Evolutionary conservation across 2,329 filamentous ascomycete species (phyloP), one percentile per base, ranked within the genome.

Genomic region (Pseudodiploospora longispora): DNA sequence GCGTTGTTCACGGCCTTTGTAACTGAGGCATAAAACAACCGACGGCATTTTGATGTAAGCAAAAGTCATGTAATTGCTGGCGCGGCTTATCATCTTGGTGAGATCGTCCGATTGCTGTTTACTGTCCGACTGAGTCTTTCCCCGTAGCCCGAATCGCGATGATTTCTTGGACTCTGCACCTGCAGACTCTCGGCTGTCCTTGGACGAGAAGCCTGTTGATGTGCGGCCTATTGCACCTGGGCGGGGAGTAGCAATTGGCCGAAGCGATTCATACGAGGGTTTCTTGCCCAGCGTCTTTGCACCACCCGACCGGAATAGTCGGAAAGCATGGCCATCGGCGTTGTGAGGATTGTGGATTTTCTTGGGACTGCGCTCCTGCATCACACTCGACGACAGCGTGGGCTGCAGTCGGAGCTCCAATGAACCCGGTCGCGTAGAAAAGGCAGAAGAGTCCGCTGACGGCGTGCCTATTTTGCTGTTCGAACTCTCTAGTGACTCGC

Each of bases 1-100:
- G 59, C 90, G 87, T 52, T 95, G 87, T 37, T 90, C 88, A 62
- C 89, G 94, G 59, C 94, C 93, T 64, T 97, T 95, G 75, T 96
- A 96, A 59, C 87, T 94, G 29, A 98, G 75, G 61, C 93, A 98
- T 31, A 98, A 79, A 2, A 97, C 89, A 54, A 98, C 91, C 45
- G 88, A 93, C 3, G 90, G 88, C 58, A 98, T 87, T 64, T 89
- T 93, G 64, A 98, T 89, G 63, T 95, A 90, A 2, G 91, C 85
- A 49, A 98, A 83, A 0, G 93, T 96, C 89, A 96, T 96, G 69
- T 94, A 98, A 61, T 90, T 95, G 46, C 87, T 95, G 4, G 93
- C 93, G 30, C 93, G 84, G 43, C 80, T 82, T 66, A 98, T 91
- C 93, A 98, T 98, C 68, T 94, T 88, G 8, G 88, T 93, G 36